Evolutionary conservation across 2,329 filamentous ascomycete genomes (phyloP).

Genomic region (Alternaria sp.): DNA sequence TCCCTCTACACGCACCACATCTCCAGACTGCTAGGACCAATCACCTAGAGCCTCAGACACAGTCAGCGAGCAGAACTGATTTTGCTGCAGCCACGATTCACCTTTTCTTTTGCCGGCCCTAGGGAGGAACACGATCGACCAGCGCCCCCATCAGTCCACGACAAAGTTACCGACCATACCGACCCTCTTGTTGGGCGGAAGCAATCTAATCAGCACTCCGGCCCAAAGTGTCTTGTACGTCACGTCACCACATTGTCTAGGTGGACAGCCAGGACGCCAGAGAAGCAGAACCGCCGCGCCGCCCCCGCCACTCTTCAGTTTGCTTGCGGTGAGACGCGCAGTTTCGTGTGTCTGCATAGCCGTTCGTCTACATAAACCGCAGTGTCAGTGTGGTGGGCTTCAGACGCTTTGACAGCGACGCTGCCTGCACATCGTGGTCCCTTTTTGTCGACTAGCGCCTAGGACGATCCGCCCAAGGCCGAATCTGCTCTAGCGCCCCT

Average conservation of each 20-base stretch:
- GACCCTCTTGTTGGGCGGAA: slow-evolving; percentile 17
- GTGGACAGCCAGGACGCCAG: background rate
- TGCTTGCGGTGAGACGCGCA: background rate
- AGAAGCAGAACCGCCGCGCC: background rate
- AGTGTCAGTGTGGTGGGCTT: slow-evolving; percentile 9
- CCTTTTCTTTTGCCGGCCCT: slow-evolving; percentile 25
- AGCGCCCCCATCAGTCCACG: slow-evolving; percentile 5
- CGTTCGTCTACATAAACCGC: slow-evolving; percentile 10
- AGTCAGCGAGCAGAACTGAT: slow-evolving; percentile 33
- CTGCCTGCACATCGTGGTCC: slow-evolving; percentile 24
- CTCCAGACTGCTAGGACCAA: slow-evolving; percentile 25
- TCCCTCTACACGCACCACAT: slow-evolving; percentile 25
- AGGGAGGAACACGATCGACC: slow-evolving; percentile 16
- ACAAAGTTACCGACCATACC: background rate
- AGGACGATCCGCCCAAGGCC: slow-evolving; percentile 29
- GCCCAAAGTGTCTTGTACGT: background rate
- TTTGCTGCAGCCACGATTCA: slow-evolving; percentile 23
- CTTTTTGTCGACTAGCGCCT: slow-evolving; percentile 16
- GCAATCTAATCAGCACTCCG: slow-evolving; percentile 17
- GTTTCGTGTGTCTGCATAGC: background rate
- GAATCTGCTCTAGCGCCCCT: slow-evolving; percentile 32
- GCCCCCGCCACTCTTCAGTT: background rate
- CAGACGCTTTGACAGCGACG: slow-evolving; percentile 24
- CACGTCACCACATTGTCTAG: slow-evolving; percentile 7
- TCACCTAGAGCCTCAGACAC: slow-evolving; percentile 15